Evolutionary conservation across 2,329 filamentous ascomycete species (phyloP).

Genomic region (Coniochaeta prunicola): DNA sequence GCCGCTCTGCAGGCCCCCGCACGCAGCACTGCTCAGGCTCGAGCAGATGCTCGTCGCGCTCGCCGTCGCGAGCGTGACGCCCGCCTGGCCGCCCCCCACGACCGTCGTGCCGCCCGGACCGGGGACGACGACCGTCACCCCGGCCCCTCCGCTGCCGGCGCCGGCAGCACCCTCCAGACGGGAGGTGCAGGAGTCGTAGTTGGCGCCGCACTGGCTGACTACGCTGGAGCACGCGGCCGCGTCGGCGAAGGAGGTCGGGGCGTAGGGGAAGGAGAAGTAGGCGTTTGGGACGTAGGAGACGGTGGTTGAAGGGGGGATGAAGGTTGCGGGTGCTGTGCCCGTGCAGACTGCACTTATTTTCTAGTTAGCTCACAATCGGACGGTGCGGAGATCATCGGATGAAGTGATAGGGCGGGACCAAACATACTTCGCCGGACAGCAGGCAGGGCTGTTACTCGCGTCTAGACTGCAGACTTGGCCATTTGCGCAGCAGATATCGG

Average conservation of each 20-base stretch:
- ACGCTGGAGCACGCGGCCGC: conserved; percentile 44
- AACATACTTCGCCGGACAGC: conserved; percentile 44
- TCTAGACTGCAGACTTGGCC: conserved; percentile 45
- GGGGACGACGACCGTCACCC: conserved; percentile 49
- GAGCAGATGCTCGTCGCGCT: conserved; percentile 47
- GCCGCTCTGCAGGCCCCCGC: conserved; percentile 32
- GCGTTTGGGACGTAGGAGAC: conserved; percentile 48
- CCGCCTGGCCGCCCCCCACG: conserved; percentile 24
- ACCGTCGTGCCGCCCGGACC: conserved; percentile 47
- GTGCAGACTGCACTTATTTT: conserved; percentile 51
- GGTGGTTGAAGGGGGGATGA: conserved; percentile 22
- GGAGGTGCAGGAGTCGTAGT: conserved; percentile 46
- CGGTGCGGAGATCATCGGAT: no score
- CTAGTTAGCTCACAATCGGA: no score
- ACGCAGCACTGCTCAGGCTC: conserved; percentile 46
- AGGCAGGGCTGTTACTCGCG: conserved; percentile 39
- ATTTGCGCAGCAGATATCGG: conserved; percentile 41
- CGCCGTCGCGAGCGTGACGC: conserved; percentile 28
- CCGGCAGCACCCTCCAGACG: conserved; percentile 32
- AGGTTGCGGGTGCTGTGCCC: conserved; percentile 39
- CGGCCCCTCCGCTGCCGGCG: conserved; percentile 25
- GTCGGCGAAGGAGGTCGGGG: conserved; percentile 44
- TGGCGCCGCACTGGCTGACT: conserved; percentile 41
- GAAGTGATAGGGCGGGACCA: neutral
- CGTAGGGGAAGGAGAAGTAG: conserved; percentile 54